phyloP scores from a whole-genome alignment of 345 rosid genomes.

The Eucalyptus sp. region DNA sequence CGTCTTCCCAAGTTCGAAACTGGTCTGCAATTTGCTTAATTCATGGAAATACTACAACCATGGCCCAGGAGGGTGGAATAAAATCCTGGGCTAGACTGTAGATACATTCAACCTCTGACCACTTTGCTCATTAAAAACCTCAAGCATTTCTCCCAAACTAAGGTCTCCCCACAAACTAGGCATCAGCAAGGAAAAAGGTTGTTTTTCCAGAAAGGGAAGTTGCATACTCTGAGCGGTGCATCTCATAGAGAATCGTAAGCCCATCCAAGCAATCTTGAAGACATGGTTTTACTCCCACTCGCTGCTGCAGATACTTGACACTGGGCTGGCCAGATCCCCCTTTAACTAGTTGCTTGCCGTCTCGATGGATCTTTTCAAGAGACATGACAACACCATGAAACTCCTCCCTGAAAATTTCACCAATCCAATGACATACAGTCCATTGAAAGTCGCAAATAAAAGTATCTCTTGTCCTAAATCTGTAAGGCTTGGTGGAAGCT shows the following conservation, averaged over 20 bases:
- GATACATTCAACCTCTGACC: background rate
- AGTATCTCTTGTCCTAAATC: background rate
- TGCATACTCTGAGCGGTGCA: constrained; percentile 66
- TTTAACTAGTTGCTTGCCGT: constrained; percentile 40
- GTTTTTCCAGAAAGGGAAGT: background rate
- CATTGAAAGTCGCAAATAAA: background rate
- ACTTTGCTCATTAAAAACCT: background rate
- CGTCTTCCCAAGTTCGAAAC: background rate
- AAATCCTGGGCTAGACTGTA: background rate
- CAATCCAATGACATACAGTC: background rate
- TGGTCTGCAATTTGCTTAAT: background rate
- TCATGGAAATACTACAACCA: background rate
- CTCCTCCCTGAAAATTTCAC: constrained; percentile 33
- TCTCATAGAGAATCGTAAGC: constrained; percentile 48
- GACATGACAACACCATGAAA: constrained; percentile 36
- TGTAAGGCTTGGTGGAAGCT: background rate
- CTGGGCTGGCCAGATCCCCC: constrained; percentile 28
- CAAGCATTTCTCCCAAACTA: background rate
- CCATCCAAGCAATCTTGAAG: constrained; percentile 67
- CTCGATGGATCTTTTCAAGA: constrained; percentile 41
- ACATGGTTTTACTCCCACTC: constrained; percentile 62
- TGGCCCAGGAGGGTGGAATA: background rate
- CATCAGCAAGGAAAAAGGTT: background rate
- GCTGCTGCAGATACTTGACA: constrained; percentile 31
- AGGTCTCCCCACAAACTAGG: background rate